These are phyloP conservation scores for Vigna angularis DNA, from an alignment of 306 rosid genomes.

Conservation along the genomic window DNA sequence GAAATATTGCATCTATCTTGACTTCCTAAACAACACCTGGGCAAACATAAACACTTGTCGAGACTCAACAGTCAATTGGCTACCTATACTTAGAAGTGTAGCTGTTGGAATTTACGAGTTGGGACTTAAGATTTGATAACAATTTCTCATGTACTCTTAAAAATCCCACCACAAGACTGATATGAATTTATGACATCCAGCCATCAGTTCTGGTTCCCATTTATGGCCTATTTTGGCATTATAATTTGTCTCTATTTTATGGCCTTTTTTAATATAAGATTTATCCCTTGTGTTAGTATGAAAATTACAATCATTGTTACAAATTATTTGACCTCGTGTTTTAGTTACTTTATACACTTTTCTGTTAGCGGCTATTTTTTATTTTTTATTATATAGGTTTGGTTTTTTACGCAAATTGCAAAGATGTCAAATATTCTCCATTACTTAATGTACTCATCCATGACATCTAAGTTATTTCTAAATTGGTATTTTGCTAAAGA, in stretches of 20 bases:
- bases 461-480: neutral
- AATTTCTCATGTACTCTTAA: neutral
- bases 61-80: neutral
- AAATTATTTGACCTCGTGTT: conserved; percentile 10
- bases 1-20: neutral
- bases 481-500: neutral
- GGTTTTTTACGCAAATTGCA: neutral
- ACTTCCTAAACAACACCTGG: neutral
- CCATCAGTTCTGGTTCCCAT: neutral
- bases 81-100: neutral
- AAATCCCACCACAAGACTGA: neutral
- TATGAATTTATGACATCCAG: no score
- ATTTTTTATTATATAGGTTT: neutral
- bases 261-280: neutral
- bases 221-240: conserved; percentile 25
- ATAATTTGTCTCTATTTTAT: neutral
- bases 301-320: neutral
- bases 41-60: neutral
- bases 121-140: neutral
- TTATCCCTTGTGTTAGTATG: neutral
- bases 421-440: no score
- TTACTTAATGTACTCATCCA: neutral
- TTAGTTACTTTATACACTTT: neutral
- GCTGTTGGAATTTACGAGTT: neutral
- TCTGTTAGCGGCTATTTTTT: neutral